Conservation (phyloP, 2,329 filamentous ascomycete species). For the Metarhizium humberi region DNA sequence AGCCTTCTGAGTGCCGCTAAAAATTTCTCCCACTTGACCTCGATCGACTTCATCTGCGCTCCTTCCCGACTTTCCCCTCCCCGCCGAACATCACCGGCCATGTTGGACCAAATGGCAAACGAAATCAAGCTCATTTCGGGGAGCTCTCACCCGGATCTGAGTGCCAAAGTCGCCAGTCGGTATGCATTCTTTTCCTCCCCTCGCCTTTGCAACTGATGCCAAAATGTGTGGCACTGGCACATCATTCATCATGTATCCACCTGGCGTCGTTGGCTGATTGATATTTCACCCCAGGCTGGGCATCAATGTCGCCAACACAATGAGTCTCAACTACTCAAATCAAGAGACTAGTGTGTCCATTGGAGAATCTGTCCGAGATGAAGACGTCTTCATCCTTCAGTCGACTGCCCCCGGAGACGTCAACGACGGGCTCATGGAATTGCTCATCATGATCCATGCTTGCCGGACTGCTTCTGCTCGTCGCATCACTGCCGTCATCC, state of each 20-base stretch:
- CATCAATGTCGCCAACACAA: slow-evolving; percentile 68
- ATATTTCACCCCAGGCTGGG: slow-evolving; percentile 46
- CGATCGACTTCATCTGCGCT: not conserved
- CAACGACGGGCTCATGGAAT: slow-evolving; percentile 96
- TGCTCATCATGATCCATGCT: slow-evolving; percentile 96
- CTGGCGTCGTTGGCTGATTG: not conserved
- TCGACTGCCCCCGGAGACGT: slow-evolving; percentile 92
- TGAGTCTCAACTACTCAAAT: slow-evolving; percentile 78
- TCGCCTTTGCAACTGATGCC: too few relatives aligned
- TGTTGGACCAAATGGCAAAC: slow-evolving; percentile 39
- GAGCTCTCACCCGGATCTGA: slow-evolving; percentile 38
- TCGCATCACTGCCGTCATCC: slow-evolving; percentile 89
- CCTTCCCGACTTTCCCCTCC: not conserved
- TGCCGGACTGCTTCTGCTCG: slow-evolving; percentile 64
- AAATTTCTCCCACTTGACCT: not conserved
- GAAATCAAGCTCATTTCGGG: slow-evolving; percentile 44
- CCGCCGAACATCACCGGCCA: slow-evolving; percentile 12
- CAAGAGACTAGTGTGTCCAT: slow-evolving; percentile 87
- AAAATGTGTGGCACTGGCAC: too few relatives aligned
- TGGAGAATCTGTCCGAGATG: slow-evolving; percentile 90
- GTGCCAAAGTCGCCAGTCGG: slow-evolving; percentile 34
- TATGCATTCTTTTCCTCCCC: slow-evolving; percentile 15
- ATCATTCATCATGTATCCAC: too few relatives aligned
- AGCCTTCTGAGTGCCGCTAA: not conserved
- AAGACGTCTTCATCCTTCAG: slow-evolving; percentile 97